phyloP scores from a whole-genome alignment of 1,139 yeast genomes.

The Nakaseomyces sp. region DNA sequence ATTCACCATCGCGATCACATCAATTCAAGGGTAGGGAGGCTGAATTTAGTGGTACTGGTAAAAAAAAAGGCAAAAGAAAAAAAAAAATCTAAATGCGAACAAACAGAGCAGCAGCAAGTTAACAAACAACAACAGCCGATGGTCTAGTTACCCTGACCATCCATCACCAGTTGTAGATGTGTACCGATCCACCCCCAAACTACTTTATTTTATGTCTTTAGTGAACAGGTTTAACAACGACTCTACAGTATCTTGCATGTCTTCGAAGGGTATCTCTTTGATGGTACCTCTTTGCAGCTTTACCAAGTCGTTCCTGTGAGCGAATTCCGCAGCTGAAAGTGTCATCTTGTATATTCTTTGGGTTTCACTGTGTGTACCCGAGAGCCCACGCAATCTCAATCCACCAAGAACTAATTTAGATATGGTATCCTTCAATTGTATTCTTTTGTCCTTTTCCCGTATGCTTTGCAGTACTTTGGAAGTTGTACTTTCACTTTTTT shows the following conservation, averaged over 20 bases:
- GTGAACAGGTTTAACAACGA: slow-evolving; percentile 21
- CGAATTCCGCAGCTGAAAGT: slow-evolving; percentile 27
- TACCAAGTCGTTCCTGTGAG: slow-evolving; percentile 23
- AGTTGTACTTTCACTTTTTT: slow-evolving; percentile 10
- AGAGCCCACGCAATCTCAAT: slow-evolving; percentile 26
- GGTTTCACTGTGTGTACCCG: slow-evolving; percentile 21
- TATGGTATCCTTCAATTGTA: slow-evolving; percentile 25
- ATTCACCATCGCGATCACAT: background rate
- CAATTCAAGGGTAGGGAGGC: too few species aligned
- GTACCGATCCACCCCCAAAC: too few species aligned
- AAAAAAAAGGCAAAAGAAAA: too few species aligned
- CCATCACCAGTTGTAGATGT: too few species aligned
- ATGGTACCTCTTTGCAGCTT: slow-evolving; percentile 9
- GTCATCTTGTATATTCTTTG: slow-evolving; percentile 28
- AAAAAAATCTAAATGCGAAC: too few species aligned
- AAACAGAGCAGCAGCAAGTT: too few species aligned
- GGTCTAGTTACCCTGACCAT: too few species aligned
- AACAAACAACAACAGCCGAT: too few species aligned
- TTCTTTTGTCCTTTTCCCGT: slow-evolving; percentile 16
- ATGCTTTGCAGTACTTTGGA: background rate
- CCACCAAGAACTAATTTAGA: slow-evolving; percentile 28
- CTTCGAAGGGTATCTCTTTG: slow-evolving; percentile 19
- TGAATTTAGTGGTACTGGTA: too few species aligned
- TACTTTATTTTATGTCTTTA: too few species aligned
- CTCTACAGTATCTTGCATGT: slow-evolving; percentile 26